Evolutionary conservation across 1,284 basidiomycete species (phyloP).

Genomic region (Moesziomyces sp.): DNA sequence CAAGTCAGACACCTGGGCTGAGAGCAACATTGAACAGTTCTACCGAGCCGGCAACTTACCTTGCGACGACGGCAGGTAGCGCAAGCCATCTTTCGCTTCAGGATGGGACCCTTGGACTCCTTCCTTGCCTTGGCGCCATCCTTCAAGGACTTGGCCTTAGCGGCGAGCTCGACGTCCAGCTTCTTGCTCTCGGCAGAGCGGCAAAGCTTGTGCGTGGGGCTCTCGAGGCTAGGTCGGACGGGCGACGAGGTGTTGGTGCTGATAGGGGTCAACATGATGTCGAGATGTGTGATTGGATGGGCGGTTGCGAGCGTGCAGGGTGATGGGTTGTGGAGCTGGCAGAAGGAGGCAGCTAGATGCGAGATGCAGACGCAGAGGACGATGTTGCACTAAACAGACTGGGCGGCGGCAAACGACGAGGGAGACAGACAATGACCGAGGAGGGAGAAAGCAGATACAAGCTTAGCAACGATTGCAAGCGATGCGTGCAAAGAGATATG

Average conservation of each 20-base stretch:
- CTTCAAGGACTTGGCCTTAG: conserved; percentile 47
- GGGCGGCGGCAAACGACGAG: conserved; percentile 10
- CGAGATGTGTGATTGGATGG: background rate
- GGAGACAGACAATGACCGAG: conserved; percentile 12
- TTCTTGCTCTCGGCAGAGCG: conserved; percentile 43
- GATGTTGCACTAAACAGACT: background rate
- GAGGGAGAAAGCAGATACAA: conserved; percentile 22
- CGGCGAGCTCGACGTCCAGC: conserved; percentile 45
- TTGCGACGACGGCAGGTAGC: conserved; percentile 51
- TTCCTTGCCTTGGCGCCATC: conserved; percentile 42
- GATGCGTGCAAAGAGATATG: conserved; percentile 26
- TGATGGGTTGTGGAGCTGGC: conserved; percentile 4
- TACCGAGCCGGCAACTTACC: conserved; percentile 16
- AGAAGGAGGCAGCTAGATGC: conserved; percentile 12
- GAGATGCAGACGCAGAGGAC: conserved; percentile 20
- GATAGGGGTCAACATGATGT: conserved; percentile 48
- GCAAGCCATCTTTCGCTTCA: conserved; percentile 53
- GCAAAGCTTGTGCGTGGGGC: conserved; percentile 47
- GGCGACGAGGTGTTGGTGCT: conserved; percentile 45
- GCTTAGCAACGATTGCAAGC: conserved; percentile 9
- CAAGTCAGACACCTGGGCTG: conserved; percentile 1
- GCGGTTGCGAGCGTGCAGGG: background rate
- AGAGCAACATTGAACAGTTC: background rate
- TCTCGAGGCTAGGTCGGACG: conserved; percentile 29
- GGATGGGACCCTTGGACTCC: conserved; percentile 50